These are phyloP conservation scores for Vitis vinifera DNA, from an alignment of 164 flowering plant genomes.

Conservation along the genomic window ASM3070453v1 NC_081814.1:12226501-12227000, in stretches of 20 bases:
- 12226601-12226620: slow-evolving; percentile 47
- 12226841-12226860: too few species aligned
- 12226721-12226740: slow-evolving; percentile 31
- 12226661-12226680: slow-evolving; percentile 28
- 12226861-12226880: too few species aligned
- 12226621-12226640: slow-evolving; percentile 47
- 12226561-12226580: slow-evolving; percentile 42
- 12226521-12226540: slow-evolving; percentile 54
- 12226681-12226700: slow-evolving; percentile 53
- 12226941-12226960: too few species aligned
- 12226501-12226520: slow-evolving; percentile 40
- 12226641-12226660: slow-evolving; percentile 31
- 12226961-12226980: too few species aligned
- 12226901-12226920: too few species aligned
- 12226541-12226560: slow-evolving; percentile 34
- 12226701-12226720: slow-evolving; percentile 51
- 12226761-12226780: slow-evolving; percentile 31
- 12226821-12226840: too few species aligned
- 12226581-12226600: slow-evolving; percentile 34
- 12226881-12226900: too few species aligned
- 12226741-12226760: slow-evolving; percentile 34
- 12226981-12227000: too few species aligned
- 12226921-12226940: too few species aligned
- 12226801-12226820: too few species aligned
- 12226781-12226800: too few species aligned